Evolutionary conservation across 306 rosid species (phyloP).

Genomic region (Trichosanthes truncata): DNA sequence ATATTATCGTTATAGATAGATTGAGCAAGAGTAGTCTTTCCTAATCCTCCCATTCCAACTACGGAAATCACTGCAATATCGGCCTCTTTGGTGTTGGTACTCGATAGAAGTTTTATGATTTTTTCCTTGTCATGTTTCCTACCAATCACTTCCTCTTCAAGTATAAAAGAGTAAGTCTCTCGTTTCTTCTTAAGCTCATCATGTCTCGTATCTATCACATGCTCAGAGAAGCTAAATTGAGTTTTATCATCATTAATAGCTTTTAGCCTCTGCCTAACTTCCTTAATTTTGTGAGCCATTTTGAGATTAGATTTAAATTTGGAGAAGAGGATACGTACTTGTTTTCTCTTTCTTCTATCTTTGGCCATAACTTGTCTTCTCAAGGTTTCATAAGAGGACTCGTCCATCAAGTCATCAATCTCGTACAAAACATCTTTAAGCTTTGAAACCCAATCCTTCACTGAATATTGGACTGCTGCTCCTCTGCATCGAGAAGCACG

Average conservation of each 20-base stretch:
- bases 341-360: neutral
- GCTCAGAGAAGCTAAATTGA: no score
- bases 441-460: constrained; percentile 11
- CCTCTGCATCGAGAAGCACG: constrained; percentile 13
- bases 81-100: neutral
- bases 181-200: neutral
- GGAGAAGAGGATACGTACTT: no score
- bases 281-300: no score
- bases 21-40: constrained; percentile 13
- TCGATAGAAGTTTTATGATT: neutral
- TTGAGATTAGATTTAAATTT: no score
- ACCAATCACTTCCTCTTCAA: neutral
- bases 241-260: no score
- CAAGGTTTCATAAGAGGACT: neutral
- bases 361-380: neutral
- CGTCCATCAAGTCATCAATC: constrained; percentile 10
- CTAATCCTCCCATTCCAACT: constrained; percentile 16
- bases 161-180: neutral
- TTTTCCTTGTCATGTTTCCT: neutral
- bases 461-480: neutral
- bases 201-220: neutral
- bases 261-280: no score
- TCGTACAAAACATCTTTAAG: constrained; percentile 12
- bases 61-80: neutral
- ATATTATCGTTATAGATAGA: neutral